These are phyloP conservation scores for Talaromyces verruculosus DNA, from an alignment of 2,329 filamentous ascomycete species.

Conservation along the genomic window DNA sequence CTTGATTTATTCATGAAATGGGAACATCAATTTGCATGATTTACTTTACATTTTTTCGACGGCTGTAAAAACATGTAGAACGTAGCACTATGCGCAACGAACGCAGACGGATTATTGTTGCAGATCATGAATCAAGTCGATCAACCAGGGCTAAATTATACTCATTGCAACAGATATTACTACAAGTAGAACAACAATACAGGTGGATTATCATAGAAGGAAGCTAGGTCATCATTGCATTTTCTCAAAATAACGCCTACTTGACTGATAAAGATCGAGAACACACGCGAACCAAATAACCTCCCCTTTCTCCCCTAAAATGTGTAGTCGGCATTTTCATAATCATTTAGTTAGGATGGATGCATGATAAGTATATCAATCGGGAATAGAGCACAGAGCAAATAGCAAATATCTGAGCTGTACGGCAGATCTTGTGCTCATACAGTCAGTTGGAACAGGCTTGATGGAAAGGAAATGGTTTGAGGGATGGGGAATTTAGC, in stretches of 20 bases:
- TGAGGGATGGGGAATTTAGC: neutral
- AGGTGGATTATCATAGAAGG: neutral
- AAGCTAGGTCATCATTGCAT: neutral
- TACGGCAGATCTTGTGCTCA: neutral
- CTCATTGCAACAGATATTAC: no score
- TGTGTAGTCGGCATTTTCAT: neutral
- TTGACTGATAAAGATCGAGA: neutral
- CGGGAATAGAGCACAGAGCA: conserved; percentile 4
- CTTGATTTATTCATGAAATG: conserved; percentile 9
- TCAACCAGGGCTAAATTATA: neutral
- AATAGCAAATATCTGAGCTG: conserved; percentile 1
- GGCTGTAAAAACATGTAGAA: neutral
- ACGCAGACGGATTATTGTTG: neutral
- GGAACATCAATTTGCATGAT: conserved; percentile 11
- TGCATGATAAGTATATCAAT: neutral
- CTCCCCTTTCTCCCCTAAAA: neutral
- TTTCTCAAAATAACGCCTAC: neutral
- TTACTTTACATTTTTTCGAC: neutral
- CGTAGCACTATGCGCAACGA: neutral
- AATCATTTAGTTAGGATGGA: neutral
- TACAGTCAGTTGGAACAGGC: conserved; percentile 6
- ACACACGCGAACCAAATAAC: neutral
- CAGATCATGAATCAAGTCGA: neutral
- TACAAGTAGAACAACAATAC: neutral
- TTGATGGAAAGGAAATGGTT: neutral